These are phyloP conservation scores for Fraxinus angustifolia DNA, from an alignment of 305 asterid genomes.

Conservation along the genomic window DNA sequence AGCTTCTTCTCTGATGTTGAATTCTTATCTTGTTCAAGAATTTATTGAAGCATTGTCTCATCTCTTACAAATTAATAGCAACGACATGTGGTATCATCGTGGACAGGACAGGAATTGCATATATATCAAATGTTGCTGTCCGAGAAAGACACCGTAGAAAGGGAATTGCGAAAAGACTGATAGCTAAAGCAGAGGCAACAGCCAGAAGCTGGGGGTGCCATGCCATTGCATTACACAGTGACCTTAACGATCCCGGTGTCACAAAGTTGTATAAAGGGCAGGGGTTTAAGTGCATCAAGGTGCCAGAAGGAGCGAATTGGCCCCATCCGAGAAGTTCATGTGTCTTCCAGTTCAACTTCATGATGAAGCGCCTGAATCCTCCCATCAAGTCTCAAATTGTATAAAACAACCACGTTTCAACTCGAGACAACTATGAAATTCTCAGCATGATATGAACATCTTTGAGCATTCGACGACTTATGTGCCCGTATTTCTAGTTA, in stretches of 20 bases:
- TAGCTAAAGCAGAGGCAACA: conserved; percentile 68
- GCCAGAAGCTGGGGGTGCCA: conserved; percentile 88
- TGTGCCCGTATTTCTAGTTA: neutral
- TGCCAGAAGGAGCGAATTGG: conserved; percentile 84
- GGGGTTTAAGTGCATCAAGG: conserved; percentile 57
- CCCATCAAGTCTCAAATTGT: conserved; percentile 1
- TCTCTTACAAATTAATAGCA: neutral
- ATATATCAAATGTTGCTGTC: conserved; percentile 87
- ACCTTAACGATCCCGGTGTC: conserved; percentile 64
- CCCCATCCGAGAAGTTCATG: conserved; percentile 74
- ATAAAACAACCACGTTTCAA: neutral
- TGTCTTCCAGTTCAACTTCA: conserved; percentile 62
- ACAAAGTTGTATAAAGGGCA: conserved; percentile 50
- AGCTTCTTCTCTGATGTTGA: neutral
- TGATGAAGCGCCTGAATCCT: conserved; percentile 68
- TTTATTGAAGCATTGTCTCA: neutral
- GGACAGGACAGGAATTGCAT: conserved; percentile 83
- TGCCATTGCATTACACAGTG: conserved; percentile 77
- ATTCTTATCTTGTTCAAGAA: neutral
- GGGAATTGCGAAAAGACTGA: conserved; percentile 69
- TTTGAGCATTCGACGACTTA: neutral
- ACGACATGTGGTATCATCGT: neutral
- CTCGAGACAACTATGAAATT: neutral
- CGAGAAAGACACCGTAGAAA: conserved; percentile 62
- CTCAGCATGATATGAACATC: neutral